phyloP scores from a whole-genome alignment of 1,284 basidiomycete species.

The Fomitopsis betulina region DNA sequence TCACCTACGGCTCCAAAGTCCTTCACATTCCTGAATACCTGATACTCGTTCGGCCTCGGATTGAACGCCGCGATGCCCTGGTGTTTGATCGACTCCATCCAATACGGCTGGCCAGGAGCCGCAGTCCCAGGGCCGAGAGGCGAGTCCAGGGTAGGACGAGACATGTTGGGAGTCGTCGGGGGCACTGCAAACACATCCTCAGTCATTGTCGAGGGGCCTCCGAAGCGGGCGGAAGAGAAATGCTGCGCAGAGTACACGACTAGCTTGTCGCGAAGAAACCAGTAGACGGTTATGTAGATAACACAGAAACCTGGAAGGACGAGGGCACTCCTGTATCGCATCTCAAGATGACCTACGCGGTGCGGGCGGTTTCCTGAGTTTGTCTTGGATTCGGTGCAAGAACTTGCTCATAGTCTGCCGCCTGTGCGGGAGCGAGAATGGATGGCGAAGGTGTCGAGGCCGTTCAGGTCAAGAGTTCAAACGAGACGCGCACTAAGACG shows the following conservation, averaged over 20 bases:
- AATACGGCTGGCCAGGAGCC: conserved; percentile 54
- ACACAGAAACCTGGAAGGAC: background rate
- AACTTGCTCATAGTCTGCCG: background rate
- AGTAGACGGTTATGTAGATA: background rate
- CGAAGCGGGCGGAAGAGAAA: background rate
- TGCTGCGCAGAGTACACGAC: background rate
- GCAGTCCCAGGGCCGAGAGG: conserved; percentile 45
- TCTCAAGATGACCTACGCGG: background rate
- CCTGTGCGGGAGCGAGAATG: no score
- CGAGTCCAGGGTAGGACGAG: conserved; percentile 2
- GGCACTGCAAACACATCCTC: conserved; percentile 1
- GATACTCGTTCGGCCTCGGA: conserved; percentile 48
- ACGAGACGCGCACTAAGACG: background rate
- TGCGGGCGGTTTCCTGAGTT: background rate
- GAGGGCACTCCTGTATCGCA: background rate
- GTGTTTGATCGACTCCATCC: conserved; percentile 66
- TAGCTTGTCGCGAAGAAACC: background rate
- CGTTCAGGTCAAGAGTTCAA: no score
- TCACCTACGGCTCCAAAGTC: conserved; percentile 64
- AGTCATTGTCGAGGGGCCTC: background rate
- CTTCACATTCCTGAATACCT: conserved; percentile 73
- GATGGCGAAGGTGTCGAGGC: no score
- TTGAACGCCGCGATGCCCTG: conserved; percentile 60
- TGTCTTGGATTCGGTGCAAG: conserved; percentile 3
- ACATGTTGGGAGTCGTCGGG: background rate